These are phyloP conservation scores for Fusarium sp. DNA, from an alignment of 2,329 filamentous ascomycete genomes.

Conservation along the genomic window DNA sequence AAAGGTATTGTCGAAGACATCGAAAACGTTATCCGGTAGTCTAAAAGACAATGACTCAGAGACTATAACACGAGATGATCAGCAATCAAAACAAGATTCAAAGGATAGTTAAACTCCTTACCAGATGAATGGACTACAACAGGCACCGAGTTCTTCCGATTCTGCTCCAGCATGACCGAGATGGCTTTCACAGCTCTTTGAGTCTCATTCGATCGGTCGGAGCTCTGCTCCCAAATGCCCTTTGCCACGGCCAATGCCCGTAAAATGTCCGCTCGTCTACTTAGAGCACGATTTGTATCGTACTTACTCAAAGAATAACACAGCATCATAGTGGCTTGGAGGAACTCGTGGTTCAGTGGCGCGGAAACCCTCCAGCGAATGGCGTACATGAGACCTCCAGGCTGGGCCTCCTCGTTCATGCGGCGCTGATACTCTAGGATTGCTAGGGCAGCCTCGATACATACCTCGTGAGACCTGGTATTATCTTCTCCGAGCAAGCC, in stretches of 20 bases:
- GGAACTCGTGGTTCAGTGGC: slow-evolving; percentile 33
- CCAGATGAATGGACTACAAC: neutral
- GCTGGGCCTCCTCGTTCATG: slow-evolving; percentile 34
- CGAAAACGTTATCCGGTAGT: neutral
- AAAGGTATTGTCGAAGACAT: slow-evolving; percentile 18
- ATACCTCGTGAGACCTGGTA: slow-evolving; percentile 4
- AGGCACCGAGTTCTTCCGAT: neutral
- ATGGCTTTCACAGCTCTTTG: slow-evolving; percentile 16
- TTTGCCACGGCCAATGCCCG: slow-evolving; percentile 3
- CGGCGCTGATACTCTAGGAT: slow-evolving; percentile 34
- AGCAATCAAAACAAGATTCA: neutral
- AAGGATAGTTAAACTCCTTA: neutral
- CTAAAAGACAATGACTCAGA: neutral
- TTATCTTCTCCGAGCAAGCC: neutral
- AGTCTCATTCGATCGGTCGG: slow-evolving; percentile 10
- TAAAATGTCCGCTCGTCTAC: slow-evolving; percentile 12
- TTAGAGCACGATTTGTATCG: neutral
- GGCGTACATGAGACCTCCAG: slow-evolving; percentile 35
- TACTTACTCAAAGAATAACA: slow-evolving; percentile 30
- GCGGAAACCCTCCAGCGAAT: slow-evolving; percentile 39
- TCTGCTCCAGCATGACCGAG: slow-evolving; percentile 4
- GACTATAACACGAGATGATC: neutral
- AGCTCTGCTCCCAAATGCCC: slow-evolving; percentile 10
- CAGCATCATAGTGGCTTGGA: slow-evolving; percentile 39
- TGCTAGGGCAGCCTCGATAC: slow-evolving; percentile 23